Evolutionary conservation across 176 grass and related monocot genomes (phyloP).

Genomic region (Raddia distichophylla): DNA sequence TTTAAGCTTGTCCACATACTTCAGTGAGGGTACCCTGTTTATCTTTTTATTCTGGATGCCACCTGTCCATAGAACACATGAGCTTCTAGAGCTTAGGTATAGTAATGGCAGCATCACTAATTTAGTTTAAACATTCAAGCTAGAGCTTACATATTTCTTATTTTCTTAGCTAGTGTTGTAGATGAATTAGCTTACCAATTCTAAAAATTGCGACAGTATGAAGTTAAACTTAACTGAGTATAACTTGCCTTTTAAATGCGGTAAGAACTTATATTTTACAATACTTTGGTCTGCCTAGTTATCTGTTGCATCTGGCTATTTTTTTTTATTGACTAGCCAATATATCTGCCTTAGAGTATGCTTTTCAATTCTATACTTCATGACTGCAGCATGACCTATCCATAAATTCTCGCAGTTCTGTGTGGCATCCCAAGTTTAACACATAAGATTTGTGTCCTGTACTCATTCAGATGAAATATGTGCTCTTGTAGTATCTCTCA

Average conservation of each 20-base stretch:
- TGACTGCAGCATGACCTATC: background rate
- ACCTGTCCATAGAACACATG: slow-evolving; percentile 10
- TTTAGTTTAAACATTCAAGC: slow-evolving; percentile 18
- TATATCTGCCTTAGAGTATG: slow-evolving; percentile 15
- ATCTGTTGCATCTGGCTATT: too few relatives aligned
- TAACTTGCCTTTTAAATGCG: background rate
- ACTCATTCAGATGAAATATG: background rate
- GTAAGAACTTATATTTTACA: background rate
- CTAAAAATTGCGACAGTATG: background rate
- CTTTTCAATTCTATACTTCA: background rate
- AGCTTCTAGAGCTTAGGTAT: background rate
- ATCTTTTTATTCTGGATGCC: background rate
- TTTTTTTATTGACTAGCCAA: slow-evolving; percentile 17
- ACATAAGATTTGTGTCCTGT: background rate
- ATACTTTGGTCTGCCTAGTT: background rate
- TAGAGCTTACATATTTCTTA: background rate
- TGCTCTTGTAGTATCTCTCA: slow-evolving; percentile 8
- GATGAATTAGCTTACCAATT: background rate
- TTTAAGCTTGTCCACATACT: slow-evolving; percentile 19
- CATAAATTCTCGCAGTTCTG: slow-evolving; percentile 6
- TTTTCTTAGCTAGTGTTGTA: slow-evolving; percentile 6
- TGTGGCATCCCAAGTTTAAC: background rate
- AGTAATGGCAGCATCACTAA: background rate
- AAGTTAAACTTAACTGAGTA: background rate
- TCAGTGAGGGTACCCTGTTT: background rate